Conservation (phyloP, 2,329 filamentous ascomycete species). For the Sodiomyces alkalinus region DNA sequence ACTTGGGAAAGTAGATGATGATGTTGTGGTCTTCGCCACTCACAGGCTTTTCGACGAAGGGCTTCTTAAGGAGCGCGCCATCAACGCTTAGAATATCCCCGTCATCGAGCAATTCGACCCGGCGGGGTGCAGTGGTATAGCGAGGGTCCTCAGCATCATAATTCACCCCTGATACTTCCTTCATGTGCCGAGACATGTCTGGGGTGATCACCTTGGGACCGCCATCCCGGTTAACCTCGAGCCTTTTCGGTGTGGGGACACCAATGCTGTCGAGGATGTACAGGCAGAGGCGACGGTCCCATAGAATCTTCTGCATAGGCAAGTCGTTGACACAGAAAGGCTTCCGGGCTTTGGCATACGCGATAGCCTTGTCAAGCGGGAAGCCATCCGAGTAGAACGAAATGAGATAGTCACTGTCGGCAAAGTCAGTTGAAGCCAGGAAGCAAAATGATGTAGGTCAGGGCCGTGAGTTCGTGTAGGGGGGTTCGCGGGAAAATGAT, state of each 20-base stretch:
- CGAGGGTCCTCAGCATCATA: conserved; percentile 47
- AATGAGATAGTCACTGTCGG: conserved; percentile 78
- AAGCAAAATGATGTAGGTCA: no score
- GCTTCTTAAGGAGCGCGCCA: conserved; percentile 67
- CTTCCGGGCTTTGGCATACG: conserved; percentile 82
- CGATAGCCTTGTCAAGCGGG: conserved; percentile 89
- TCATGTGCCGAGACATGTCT: conserved; percentile 67
- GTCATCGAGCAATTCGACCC: conserved; percentile 77
- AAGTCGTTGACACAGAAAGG: conserved; percentile 97
- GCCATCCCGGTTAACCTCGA: conserved; percentile 88
- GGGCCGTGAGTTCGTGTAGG: no score
- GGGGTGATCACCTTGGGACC: conserved; percentile 65
- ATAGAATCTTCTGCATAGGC: conserved; percentile 91
- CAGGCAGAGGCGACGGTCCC: conserved; percentile 86
- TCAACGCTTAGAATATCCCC: conserved; percentile 82
- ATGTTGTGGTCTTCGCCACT: conserved; percentile 98
- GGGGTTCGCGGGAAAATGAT: conserved; percentile 3
- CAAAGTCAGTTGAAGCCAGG: conserved; percentile 11
- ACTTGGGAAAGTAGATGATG: conserved; percentile 87
- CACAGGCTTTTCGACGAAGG: conserved; percentile 97
- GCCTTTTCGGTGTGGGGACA: conserved; percentile 73
- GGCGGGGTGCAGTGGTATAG: conserved; percentile 41
- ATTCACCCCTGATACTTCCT: conserved; percentile 62
- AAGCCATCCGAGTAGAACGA: conserved; percentile 98
- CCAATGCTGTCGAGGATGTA: conserved; percentile 76